Evolutionary conservation across 345 rosid genomes (phyloP), one percentile per base, ranked within the genome.

Genomic region (Melaleuca alternifolia): DNA sequence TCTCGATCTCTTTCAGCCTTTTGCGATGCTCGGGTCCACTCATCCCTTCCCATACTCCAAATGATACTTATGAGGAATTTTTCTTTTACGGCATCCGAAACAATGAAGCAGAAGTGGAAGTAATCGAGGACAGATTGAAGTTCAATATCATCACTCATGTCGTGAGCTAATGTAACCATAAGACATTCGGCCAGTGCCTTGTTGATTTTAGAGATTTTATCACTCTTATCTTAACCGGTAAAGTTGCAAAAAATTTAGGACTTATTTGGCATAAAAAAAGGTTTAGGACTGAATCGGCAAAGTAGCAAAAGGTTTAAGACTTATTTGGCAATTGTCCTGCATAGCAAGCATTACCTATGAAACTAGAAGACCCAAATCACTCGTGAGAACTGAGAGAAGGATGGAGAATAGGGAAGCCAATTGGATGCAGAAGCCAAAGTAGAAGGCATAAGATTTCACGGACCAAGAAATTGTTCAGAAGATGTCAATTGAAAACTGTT

Each of bases 91-190:
- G 96, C 97, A 23, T n/a, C 96, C 9, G 96, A 92, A 56, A 96
- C 92, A 87, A 95, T 94, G 89, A 97, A 81, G 91, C 98, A 94
- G 91, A 93, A 94, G 93, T n/a, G n/a, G n/a, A n/a, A n/a, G n/a
- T n/a, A n/a, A n/a, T n/a, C 65, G 95, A 97, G 96, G 84, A 96
- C 91, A 81, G 94, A 96, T 4, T 98, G 98, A 54, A 97, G 94
- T 92, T 97, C 98, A 11, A 97, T 95, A 2, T 94, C 94, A 26
- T 97, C 98, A 21, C 99, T 95, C 83, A 96, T 95, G 24, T 93
- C 3, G 92, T 96, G 83, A 92, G 26, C 93, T 95, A 14, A 26
- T 26, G 65, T 57, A 57, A 57, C 6, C n/a, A 30, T 57, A n/a
- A 57, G 26, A 57, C 5, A 26, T 57, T 24, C 26, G 65, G 26